Base-by-base conservation (phyloP, 108 stramenopile genomes). In the Skeletonema costatum region DNA sequence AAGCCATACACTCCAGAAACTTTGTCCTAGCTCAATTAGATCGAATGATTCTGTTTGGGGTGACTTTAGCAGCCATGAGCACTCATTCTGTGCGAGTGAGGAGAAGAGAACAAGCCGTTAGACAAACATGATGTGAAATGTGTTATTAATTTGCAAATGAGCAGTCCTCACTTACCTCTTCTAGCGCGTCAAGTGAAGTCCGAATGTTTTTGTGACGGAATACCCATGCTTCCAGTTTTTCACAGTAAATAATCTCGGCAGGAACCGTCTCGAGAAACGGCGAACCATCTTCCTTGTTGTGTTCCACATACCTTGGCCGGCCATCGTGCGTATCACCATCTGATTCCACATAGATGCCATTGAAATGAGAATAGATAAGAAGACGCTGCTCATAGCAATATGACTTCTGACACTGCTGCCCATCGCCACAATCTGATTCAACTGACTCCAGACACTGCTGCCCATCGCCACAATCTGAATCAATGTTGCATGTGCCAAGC, bases 271-370 rank as follows among this genome's bases (percentile, higher is more conserved):
- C 50, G 19, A 6, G n/a, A n/a, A 51, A 51, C 66, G n/a, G 42
- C 33, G 25, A 42, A 17, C 32, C 66, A 71, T 21, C 16, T n/a
- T 63, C 19, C 48, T 78, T 78, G 42, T 71, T 64, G 21, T 59
- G 64, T 60, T 78, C 77, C 17, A 78, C 42, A 32, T 78, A 78
- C 39, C 61, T 33, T 14, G 77, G 77, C 64, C 70, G 61, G 14
- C 70, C 70, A 19, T 66, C 64, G 35, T 64, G 48, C 12, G 10
- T 12, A 33, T 14, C 32, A 4, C 69, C 63, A 42, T 17, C 44
- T 10, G 11, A 11, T 32, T 70, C 77, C 29, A 56, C 33, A 17
- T 78, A 78, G 13, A 78, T 65, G 2, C 77, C 77, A 42, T 70
- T 71, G 32, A 78, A 78, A 17, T 77, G 69, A 25, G 74, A 53